phyloP scores from a whole-genome alignment of 225 moss, liverwort and hornwort species.

The Polytrichum commune region DNA sequence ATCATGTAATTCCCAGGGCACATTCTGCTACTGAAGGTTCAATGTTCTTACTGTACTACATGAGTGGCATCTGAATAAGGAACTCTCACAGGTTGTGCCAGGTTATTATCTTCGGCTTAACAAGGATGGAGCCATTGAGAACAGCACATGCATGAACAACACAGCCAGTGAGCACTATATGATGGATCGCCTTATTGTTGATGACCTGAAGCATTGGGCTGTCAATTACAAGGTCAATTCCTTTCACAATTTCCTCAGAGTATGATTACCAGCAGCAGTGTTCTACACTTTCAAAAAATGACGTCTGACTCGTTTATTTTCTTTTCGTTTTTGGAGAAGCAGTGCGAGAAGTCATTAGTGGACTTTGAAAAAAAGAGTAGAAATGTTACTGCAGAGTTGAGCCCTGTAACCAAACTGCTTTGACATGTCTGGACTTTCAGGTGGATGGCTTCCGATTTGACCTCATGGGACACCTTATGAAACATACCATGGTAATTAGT shows the following conservation, averaged over 20 bases:
- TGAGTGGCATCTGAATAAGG: background rate
- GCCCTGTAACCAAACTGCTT: background rate
- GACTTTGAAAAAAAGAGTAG: no score
- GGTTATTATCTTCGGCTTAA: constrained; percentile 84
- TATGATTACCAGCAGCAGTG: no score
- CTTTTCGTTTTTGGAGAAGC: no score
- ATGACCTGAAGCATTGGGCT: constrained; percentile 92
- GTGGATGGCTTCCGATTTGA: constrained; percentile 98
- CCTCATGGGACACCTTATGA: constrained; percentile 98
- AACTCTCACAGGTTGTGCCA: constrained; percentile 65
- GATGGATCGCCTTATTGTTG: constrained; percentile 91
- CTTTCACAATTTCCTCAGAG: background rate
- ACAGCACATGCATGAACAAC: constrained; percentile 97
- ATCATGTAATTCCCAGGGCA: no score
- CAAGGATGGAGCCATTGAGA: constrained; percentile 73
- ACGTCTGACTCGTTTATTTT: no score
- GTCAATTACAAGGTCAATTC: constrained; percentile 73
- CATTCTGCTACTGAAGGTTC: no score
- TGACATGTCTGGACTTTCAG: constrained; percentile 28
- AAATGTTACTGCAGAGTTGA: no score
- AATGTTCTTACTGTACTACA: no score
- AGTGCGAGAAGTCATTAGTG: no score
- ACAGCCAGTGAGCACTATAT: constrained; percentile 96
- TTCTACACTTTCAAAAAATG: no score
- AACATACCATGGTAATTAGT: constrained; percentile 73